These are phyloP conservation scores for Apiotrichum akiyoshidainum DNA, from an alignment of 1,284 basidiomycete genomes.

Conservation along the genomic window DNA sequence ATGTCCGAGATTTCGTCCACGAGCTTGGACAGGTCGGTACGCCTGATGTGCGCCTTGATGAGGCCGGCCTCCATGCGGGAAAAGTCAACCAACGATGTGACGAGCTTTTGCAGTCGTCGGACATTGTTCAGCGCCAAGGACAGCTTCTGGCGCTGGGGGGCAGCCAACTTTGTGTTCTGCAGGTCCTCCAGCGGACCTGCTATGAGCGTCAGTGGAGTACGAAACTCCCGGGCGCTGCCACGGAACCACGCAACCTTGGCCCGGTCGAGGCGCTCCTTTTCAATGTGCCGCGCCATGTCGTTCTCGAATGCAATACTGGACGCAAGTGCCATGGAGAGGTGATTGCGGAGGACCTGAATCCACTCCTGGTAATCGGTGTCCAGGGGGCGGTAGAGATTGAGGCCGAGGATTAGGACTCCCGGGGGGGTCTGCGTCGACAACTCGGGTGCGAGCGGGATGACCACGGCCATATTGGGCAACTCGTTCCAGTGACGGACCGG, in stretches of 20 bases:
- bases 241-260: slow-evolving; percentile 32
- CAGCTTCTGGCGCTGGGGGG: slow-evolving; percentile 15
- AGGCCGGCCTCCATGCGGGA: slow-evolving; percentile 34
- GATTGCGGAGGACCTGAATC: slow-evolving; percentile 23
- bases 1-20: slow-evolving; percentile 41
- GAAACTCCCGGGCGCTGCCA: slow-evolving; percentile 34
- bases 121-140: slow-evolving; percentile 33
- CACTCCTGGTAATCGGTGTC: slow-evolving; percentile 34
- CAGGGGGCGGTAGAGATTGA: slow-evolving; percentile 34
- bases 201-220: slow-evolving; percentile 33
- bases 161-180: slow-evolving; percentile 6
- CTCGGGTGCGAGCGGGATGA: slow-evolving; percentile 39
- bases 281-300: slow-evolving; percentile 9
- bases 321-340: slow-evolving; percentile 13
- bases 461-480: slow-evolving; percentile 37
- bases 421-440: slow-evolving; percentile 18
- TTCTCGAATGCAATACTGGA: slow-evolving; percentile 15
- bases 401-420: slow-evolving; percentile 41
- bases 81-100: slow-evolving; percentile 37
- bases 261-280: slow-evolving; percentile 17
- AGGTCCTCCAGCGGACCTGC: slow-evolving; percentile 34
- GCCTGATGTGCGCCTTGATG: slow-evolving; percentile 34
- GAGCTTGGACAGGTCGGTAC: slow-evolving; percentile 34
- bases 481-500: slow-evolving; percentile 38
- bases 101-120: slow-evolving; percentile 31